Conservation (phyloP, 768 basidiomycete genomes). For the Crucibulum laeve region DNA sequence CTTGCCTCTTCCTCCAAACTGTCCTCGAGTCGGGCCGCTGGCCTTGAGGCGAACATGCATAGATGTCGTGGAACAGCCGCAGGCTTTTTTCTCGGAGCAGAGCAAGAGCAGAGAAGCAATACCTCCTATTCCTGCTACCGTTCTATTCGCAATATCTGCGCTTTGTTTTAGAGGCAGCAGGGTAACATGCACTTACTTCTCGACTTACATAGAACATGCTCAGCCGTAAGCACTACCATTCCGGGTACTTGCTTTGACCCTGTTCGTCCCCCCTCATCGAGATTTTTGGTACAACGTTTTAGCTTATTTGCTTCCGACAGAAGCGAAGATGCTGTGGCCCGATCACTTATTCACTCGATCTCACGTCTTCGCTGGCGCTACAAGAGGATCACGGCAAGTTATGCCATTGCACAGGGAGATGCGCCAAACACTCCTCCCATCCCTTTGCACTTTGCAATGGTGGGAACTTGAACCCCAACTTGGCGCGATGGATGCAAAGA, state of each 20-base stretch:
- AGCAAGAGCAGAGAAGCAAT: too few species aligned
- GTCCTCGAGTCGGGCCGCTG: too few species aligned
- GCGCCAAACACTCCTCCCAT: not conserved
- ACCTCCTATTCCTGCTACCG: too few species aligned
- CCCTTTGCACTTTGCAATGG: not conserved
- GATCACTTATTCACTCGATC: conserved; percentile 12
- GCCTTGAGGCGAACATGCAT: too few species aligned
- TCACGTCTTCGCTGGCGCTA: too few species aligned
- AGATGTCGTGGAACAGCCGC: too few species aligned
- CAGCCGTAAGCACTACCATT: not conserved
- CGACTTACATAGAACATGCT: not conserved
- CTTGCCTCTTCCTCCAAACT: too few species aligned
- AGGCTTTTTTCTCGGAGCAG: too few species aligned
- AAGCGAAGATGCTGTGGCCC: conserved; percentile 19
- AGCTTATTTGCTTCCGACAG: conserved; percentile 12
- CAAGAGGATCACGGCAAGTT: not conserved
- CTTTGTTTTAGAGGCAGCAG: too few species aligned
- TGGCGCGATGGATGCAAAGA: conserved; percentile 7
- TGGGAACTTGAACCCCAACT: conserved; percentile 7
- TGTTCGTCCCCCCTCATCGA: conserved; percentile 15
- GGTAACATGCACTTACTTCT: too few species aligned
- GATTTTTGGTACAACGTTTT: conserved; percentile 16
- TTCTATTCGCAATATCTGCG: too few species aligned
- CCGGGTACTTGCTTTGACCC: not conserved
- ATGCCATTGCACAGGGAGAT: not conserved